A percentile compares a stretch with the other conserved stretches of the same genome.
phyloP scores from a whole-genome alignment of 768 basidiomycete genomes.

The Lactarius pseudohatsudake region DNA sequence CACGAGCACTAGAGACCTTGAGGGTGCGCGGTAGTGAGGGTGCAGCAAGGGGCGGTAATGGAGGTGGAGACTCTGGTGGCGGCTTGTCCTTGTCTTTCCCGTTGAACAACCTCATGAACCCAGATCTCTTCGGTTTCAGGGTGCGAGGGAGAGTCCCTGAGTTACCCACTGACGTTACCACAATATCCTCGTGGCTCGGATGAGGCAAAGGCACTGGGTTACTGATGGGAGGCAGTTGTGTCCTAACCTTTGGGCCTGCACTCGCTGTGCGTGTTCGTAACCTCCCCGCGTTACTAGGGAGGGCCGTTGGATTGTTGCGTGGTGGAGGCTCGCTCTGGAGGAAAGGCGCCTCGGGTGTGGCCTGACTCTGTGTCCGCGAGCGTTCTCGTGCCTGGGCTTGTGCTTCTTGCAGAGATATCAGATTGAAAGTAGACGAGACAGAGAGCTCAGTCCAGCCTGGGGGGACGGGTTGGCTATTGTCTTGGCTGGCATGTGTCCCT shows the following conservation, averaged over 20 bases:
- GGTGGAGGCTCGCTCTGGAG: conserved; percentile 36
- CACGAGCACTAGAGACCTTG: conserved; percentile 31
- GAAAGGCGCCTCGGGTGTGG: conserved; percentile 35
- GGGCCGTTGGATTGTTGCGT: conserved; percentile 19
- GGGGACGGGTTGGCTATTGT: conserved; percentile 21
- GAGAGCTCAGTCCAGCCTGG: conserved; percentile 51
- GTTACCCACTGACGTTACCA: conserved; percentile 14
- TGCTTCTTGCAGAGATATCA: conserved; percentile 79
- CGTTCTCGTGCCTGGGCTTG: conserved; percentile 60
- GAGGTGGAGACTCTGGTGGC: conserved; percentile 58
- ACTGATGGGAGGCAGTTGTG: conserved; percentile 17
- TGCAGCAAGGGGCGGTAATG: conserved; percentile 39
- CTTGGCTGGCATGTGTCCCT: conserved; percentile 19
- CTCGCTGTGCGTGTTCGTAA: conserved; percentile 62
- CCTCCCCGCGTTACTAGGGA: conserved; percentile 32
- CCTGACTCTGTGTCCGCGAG: conserved; percentile 50
- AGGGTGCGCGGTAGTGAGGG: conserved; percentile 25
- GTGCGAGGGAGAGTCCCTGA: conserved; percentile 40
- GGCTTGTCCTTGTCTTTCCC: conserved; percentile 46
- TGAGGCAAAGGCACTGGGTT: conserved; percentile 26
- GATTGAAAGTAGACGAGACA: conserved; percentile 52
- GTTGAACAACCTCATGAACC: conserved; percentile 76
- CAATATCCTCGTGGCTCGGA: conserved; percentile 3
- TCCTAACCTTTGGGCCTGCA: conserved; percentile 48
- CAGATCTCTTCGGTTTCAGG: conserved; percentile 78